Percentiles rank a stretch among this genome's conserved stretches.
Evolutionary conservation across 2,329 filamentous ascomycete genomes (phyloP).

Genomic region (Colletotrichum nymphaeae): DNA sequence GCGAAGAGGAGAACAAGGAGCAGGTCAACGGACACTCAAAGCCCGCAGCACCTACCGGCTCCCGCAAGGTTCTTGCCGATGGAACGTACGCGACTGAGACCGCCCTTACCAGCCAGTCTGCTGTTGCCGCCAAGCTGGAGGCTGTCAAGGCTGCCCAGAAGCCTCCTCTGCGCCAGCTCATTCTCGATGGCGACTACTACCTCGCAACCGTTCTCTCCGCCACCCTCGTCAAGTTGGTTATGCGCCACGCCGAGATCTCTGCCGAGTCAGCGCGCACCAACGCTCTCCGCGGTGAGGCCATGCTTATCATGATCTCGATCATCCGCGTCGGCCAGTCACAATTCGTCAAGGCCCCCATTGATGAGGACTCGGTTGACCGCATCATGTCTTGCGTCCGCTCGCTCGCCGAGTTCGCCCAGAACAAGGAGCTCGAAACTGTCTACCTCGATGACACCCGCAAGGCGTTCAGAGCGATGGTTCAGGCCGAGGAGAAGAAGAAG

Average conservation of each 20-base stretch:
- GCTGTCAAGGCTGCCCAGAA: constrained; percentile 98
- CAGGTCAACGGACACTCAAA: constrained; percentile 87
- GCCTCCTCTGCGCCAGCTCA: constrained; percentile 91
- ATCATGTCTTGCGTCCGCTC: constrained; percentile 98
- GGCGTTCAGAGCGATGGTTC: constrained; percentile 97
- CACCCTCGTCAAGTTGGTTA: constrained; percentile 95
- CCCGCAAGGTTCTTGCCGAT: constrained; percentile 91
- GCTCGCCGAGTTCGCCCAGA: constrained; percentile 87
- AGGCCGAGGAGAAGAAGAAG: constrained; percentile 96
- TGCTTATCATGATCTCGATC: constrained; percentile 99
- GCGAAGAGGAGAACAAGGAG: constrained; percentile 69
- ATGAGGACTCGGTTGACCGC: constrained; percentile 97
- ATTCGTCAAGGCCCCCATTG: constrained; percentile 96
- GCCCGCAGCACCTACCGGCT: constrained; percentile 80
- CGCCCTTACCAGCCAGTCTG: constrained; percentile 91
- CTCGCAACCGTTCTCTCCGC: constrained; percentile 94
- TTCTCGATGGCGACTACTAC: constrained; percentile 97
- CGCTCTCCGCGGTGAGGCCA: constrained; percentile 92
- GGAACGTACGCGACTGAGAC: constrained; percentile 98
- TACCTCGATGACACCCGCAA: constrained; percentile 96
- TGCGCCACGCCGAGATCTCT: constrained; percentile 96
- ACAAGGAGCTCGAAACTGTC: constrained; percentile 90
- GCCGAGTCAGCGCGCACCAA: constrained; percentile 89
- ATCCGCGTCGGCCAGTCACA: constrained; percentile 98
- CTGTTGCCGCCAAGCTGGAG: constrained; percentile 89